Percentiles rank a stretch among this genome's conserved stretches.
Evolutionary conservation across 2,329 filamentous ascomycete species (phyloP).

Genomic region (Hypoxylon sp.): DNA sequence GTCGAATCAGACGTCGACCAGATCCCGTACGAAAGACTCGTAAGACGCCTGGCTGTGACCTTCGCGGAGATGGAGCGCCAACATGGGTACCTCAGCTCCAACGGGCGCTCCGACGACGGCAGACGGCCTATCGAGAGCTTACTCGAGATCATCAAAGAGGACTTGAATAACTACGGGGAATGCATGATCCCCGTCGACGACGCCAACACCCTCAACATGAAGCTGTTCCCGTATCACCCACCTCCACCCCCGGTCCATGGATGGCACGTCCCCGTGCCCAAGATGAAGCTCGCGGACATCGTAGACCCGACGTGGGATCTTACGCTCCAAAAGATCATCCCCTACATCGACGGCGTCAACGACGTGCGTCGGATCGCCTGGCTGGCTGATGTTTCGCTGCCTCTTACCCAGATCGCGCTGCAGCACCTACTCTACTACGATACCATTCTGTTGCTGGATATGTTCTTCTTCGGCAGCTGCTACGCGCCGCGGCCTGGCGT

Average conservation of each 20-base stretch:
- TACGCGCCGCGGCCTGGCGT: slow-evolving; percentile 88
- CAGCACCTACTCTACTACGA: slow-evolving; percentile 95
- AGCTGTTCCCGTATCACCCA: slow-evolving; percentile 87
- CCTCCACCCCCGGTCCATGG: slow-evolving; percentile 83
- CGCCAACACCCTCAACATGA: slow-evolving; percentile 95
- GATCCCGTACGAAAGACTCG: slow-evolving; percentile 85
- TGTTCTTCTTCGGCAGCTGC: slow-evolving; percentile 93
- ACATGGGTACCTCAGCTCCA: slow-evolving; percentile 80
- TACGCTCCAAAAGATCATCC: slow-evolving; percentile 83
- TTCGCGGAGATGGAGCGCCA: slow-evolving; percentile 95
- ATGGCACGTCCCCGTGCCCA: slow-evolving; percentile 90
- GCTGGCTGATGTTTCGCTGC: slow-evolving; percentile 87
- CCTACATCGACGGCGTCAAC: slow-evolving; percentile 90
- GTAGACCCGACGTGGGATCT: slow-evolving; percentile 80
- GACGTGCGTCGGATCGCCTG: slow-evolving; percentile 89
- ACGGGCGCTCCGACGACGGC: slow-evolving; percentile 62
- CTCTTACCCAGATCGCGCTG: slow-evolving; percentile 87
- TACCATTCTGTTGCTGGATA: slow-evolving; percentile 89
- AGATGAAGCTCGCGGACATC: slow-evolving; percentile 74
- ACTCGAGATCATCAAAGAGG: slow-evolving; percentile 84
- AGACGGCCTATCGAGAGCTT: slow-evolving; percentile 84
- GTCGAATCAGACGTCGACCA: slow-evolving; percentile 77
- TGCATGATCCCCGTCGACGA: slow-evolving; percentile 99
- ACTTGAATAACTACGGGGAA: slow-evolving; percentile 96
- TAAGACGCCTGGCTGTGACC: slow-evolving; percentile 85